phyloP scores from a whole-genome alignment of 345 rosid species.

The Eucalyptus regnans region DNA sequence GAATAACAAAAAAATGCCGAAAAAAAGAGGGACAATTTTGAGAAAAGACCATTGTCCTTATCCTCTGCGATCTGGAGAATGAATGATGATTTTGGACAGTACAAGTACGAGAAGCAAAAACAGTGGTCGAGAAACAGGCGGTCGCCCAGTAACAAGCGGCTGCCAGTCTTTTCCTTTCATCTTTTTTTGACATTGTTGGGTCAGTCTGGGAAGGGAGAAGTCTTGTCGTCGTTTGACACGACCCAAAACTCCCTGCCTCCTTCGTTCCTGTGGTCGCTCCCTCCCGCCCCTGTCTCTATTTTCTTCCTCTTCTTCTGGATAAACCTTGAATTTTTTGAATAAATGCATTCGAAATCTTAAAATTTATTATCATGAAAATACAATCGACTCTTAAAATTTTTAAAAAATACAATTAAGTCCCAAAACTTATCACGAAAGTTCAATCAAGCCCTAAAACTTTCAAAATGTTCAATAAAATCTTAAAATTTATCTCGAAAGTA shows the following conservation, averaged over 20 bases:
- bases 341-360: no score
- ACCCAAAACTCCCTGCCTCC: not conserved
- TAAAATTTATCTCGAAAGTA: no score
- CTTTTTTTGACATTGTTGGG: not conserved
- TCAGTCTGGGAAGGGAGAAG: not conserved
- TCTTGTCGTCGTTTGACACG: not conserved
- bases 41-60: not conserved
- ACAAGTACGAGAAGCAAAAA: not conserved
- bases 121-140: not conserved
- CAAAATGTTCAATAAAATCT: no score
- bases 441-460: no score
- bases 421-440: no score
- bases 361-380: no score
- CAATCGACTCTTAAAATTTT: no score
- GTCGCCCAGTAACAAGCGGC: not conserved
- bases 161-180: not conserved
- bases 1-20: not conserved
- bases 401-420: no score
- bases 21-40: not conserved
- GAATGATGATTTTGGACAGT: accelerated
- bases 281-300: accelerated
- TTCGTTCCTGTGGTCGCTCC: not conserved
- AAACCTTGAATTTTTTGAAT: not conserved
- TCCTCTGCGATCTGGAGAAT: not conserved
- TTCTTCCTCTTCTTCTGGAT: not conserved